Base-by-base conservation (phyloP, 1,284 basidiomycete genomes). In the Ceratobasidium sp. region DNA sequence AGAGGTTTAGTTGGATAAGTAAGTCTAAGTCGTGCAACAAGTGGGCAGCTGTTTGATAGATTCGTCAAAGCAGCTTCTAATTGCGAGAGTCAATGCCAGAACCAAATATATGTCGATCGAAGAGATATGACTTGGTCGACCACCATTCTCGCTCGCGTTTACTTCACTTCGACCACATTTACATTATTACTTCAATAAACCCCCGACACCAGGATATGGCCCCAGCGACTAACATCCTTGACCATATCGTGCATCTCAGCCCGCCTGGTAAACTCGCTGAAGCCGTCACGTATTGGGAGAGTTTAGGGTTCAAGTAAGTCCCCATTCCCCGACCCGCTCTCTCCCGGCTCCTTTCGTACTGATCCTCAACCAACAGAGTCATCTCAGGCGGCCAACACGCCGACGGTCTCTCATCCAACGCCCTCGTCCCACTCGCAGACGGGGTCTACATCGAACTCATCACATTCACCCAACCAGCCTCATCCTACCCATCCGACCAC, bases 371-470 rank as follows among this genome's bases (percentile, higher is more conserved):
- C 62, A 57, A 57, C 20, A 82, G 81, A 7, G 91, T 93, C 54
- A 84, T 90, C 69, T 84, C 87, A 0, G 92, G 92, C 9, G 92
- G 92, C 6, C 88, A 86, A 1, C 92, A 93, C 80, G 85, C 90
- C 1, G 90, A 85, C 69, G 92, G 91, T 1, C 81, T 90, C 42
- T 90, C 92, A 3, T 88, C 85, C 23, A 93, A 93, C 81, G 88
- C 89, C 1, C 88, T 93, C 56, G 87, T 93, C 50, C 90, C 91
- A 76, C 85, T 93, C 28, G 81, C 83, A 40, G 91, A 92, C 78
- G 88, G 88, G 20, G 85, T 85, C 17, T 93, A 93, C 82, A 84
- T 93, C 75, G 92, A 93, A 81, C 87, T 93, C 48, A 89, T 93
- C 81, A 87, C 88, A n/a, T 93, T 93, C 85, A 88, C 86, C 0